Evolutionary conservation across 208 protist genomes (phyloP).

Genomic region (Wallacemonas sp.): DNA sequence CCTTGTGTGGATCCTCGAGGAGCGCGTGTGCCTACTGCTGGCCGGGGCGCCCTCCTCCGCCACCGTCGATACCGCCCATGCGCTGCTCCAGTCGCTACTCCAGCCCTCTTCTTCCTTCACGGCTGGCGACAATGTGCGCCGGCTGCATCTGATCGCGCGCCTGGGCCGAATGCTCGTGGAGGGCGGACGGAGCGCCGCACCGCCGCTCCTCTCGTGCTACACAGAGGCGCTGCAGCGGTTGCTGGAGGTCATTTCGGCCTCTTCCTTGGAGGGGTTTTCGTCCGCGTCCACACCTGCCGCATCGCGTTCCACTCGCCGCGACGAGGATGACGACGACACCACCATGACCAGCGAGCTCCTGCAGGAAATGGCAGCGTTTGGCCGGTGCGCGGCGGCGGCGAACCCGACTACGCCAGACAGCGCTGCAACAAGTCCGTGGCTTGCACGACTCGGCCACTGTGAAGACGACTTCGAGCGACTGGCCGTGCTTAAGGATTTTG

Average conservation of each 20-base stretch:
- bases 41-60: conserved; percentile 21
- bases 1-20: conserved; percentile 8
- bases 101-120: conserved; percentile 30
- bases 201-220: conserved; percentile 26
- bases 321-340: conserved; percentile 13
- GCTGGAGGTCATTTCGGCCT: conserved; percentile 24
- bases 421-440: conserved; percentile 14
- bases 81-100: conserved; percentile 21
- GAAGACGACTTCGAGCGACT: conserved; percentile 60
- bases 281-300: background rate
- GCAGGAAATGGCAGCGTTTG: conserved; percentile 40
- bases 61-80: background rate
- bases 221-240: conserved; percentile 30
- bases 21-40: conserved; percentile 12
- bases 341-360: conserved; percentile 23
- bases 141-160: conserved; percentile 35
- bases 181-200: conserved; percentile 13
- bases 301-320: background rate
- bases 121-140: conserved; percentile 16
- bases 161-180: conserved; percentile 33
- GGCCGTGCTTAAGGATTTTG: conserved; percentile 36
- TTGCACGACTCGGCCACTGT: conserved; percentile 31
- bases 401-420: background rate
- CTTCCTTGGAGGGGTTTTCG: conserved; percentile 16
- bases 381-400: conserved; percentile 23